Base-by-base conservation (phyloP, 345 rosid genomes). In the Sisymbrium irio region DNA sequence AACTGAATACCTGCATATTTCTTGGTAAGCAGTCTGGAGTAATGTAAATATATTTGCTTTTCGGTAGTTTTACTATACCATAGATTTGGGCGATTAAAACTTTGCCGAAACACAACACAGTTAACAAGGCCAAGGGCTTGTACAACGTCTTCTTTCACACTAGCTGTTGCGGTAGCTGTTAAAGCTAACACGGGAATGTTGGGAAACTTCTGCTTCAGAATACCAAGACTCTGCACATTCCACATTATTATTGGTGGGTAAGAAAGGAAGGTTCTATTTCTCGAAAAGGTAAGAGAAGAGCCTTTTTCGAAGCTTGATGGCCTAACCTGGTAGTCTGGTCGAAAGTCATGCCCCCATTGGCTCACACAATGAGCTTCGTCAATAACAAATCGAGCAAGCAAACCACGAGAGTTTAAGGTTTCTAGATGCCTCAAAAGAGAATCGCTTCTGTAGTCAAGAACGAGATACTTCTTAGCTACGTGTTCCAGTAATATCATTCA, bases 321-420 rank as follows among this genome's bases (percentile, higher is more conserved):
- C 46, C 69, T 72, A 83, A 95, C 99, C 99, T 90, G 97, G 81
- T 95, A 95, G 81, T 95, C 99, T 18, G 99, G 97, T 83, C 99
- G 89, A 86, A 94, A 94, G 82, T 94, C 99, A 82, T 94, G 99
- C 40, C 99, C 99, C 99, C 99, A 94, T 81, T 94, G 99, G 82
- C 99, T 94, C 80, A 94, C 97, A 75, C 99, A 94, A 58, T 94
- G 99, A 67, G 99, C 99, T 88, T 94, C 99, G 76, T 94, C 99
- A 80, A 94, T 94, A 54, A 94, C 99, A 81, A 94, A 87, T 85
- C 99, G 87, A 53, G 96, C 87, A 77, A 94, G 97, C 79, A 89
- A 76, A 50, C 84, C 86, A 73, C 92, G 90, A 55, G 89, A 76
- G 78, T 85, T 87, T 81, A 94, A 85, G 80, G 71, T 85, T 51